Base-by-base conservation (phyloP, 2,329 filamentous ascomycete genomes). In the Trichoderma harzianum region DNA sequence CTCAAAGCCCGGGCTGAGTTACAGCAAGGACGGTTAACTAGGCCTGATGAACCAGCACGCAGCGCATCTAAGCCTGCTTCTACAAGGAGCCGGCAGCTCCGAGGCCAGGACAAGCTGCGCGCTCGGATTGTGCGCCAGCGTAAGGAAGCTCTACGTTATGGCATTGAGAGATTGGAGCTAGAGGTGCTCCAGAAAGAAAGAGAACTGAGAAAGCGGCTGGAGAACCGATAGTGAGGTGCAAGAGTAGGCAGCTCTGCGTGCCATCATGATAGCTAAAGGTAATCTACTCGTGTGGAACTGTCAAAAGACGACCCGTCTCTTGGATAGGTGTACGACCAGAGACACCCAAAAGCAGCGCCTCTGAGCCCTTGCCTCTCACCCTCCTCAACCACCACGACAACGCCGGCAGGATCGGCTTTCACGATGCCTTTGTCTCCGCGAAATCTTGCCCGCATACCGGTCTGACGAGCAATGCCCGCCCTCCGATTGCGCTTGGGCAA, bases 61-160 rank as follows among this genome's bases (percentile, higher is more conserved):
- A 26, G 28, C 7, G 24, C 11, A 26, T 39, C 70, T 1, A 70
- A 34, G 21, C 14, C 64, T 34, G 51, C 62, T n/a, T 61, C 67
- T n/a, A 12, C 24, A 12, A 57, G 51, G 14, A 62, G 71, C 18
- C 76, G 78, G 70, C 76, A 77, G 77, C 84, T 93, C 73, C 90
- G 89, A 36, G 82, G 81, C 2, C 84, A 86, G 75, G 85, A 85
- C 58, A 85, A 84, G 76, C 78, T 89, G 63, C 81, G 85, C 24
- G 87, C 86, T 2, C 83, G 85, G 76, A 91, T 92, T 74, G 81
- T 96, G 71, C 85, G 89, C 72, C 93, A 94, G 84, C 92, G 94
- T 82, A 95, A 93, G 82, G 94, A 97, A 81, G 89, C 93, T 64
- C 83, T 97, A 76, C 91, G 93, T 79, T 97, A 97, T 83, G 92